phyloP scores from a whole-genome alignment of 345 rosid species.

The Syzygium aqueum region DNA sequence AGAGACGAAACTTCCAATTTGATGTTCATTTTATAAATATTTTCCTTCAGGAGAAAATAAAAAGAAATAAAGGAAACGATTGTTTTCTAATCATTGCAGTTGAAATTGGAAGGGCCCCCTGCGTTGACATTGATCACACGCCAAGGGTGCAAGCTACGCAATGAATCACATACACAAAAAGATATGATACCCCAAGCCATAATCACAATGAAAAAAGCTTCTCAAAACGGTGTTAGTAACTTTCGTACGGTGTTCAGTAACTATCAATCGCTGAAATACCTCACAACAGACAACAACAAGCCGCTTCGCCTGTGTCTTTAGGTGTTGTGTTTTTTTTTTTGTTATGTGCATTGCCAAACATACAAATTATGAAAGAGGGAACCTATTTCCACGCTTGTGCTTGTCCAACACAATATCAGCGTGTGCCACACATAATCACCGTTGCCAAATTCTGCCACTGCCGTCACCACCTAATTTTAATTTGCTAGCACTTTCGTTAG shows the following conservation, averaged over 20 bases:
- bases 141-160: background rate
- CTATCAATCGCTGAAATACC: background rate
- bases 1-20: background rate
- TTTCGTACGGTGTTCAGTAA: background rate
- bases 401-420: rapidly evolving
- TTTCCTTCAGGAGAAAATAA: background rate
- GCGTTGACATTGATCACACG: background rate
- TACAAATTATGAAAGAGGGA: background rate
- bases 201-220: background rate
- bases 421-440: background rate
- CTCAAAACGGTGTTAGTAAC: background rate
- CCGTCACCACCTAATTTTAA: background rate
- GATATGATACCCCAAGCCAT: background rate
- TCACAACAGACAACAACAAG: background rate
- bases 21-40: background rate
- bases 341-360: background rate
- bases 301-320: background rate
- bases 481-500: background rate
- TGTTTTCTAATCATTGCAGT: background rate
- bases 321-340: background rate
- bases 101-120: background rate
- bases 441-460: background rate
- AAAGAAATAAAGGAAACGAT: background rate
- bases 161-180: background rate
- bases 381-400: background rate